Conservation (phyloP, 2,329 filamentous ascomycete genomes). For the Sclerotinia subarctica region DNA sequence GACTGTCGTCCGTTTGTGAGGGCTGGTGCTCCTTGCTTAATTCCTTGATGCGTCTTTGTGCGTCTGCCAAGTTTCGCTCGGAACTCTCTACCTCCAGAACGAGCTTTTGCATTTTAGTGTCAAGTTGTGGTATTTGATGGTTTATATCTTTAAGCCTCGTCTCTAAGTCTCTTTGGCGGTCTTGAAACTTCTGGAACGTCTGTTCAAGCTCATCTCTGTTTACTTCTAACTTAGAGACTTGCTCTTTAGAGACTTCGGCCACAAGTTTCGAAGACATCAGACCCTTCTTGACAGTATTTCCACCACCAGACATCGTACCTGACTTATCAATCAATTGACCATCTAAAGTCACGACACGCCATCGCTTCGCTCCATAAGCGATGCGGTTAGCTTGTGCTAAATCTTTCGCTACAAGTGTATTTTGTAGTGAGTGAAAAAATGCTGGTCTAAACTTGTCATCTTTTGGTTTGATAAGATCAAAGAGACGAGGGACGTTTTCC, state of each 20-base stretch:
- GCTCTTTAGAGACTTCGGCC: constrained; percentile 82
- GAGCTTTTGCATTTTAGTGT: constrained; percentile 90
- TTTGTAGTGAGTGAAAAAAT: constrained; percentile 93
- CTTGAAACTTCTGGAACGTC: constrained; percentile 79
- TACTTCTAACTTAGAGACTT: constrained; percentile 80
- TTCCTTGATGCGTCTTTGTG: constrained; percentile 81
- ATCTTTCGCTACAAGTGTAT: constrained; percentile 89
- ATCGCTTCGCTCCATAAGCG: constrained; percentile 87
- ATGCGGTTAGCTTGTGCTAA: constrained; percentile 96
- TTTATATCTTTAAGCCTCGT: constrained; percentile 67
- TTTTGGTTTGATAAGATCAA: constrained; percentile 88
- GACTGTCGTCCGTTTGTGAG: constrained; percentile 74
- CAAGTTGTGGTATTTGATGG: constrained; percentile 75
- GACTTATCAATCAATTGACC: constrained; percentile 97
- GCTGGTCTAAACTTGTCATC: constrained; percentile 82
- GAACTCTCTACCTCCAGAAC: constrained; percentile 83
- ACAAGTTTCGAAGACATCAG: constrained; percentile 96
- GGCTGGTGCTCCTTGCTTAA: constrained; percentile 76
- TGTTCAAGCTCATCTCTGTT: constrained; percentile 83
- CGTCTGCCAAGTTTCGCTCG: constrained; percentile 78
- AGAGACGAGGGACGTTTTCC: constrained; percentile 86
- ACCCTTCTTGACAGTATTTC: constrained; percentile 82
- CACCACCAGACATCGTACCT: constrained; percentile 97
- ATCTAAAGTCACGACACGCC: constrained; percentile 93
- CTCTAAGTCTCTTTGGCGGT: constrained; percentile 79